Conservation (phyloP, 2,329 filamentous ascomycete genomes). For the Sclerotinia glacialis region DNA sequence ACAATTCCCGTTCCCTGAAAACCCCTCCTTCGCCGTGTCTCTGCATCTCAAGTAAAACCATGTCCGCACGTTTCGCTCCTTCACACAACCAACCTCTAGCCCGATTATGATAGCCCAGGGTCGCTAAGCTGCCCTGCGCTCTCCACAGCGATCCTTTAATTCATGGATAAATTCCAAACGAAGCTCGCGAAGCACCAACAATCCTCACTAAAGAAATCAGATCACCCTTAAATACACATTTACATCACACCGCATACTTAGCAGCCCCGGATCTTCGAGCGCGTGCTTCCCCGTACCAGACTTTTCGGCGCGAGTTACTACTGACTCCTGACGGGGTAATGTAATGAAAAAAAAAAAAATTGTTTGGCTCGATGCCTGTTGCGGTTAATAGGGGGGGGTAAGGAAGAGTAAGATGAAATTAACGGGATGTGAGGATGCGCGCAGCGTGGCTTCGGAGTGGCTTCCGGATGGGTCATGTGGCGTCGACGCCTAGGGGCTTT, state of each 20-base stretch:
- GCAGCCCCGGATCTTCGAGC: conserved; percentile 8
- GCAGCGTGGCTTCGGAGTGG: conserved; percentile 4
- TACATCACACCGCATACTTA: conserved; percentile 18
- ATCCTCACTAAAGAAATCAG: neutral
- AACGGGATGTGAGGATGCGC: neutral
- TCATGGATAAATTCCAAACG: conserved; percentile 1
- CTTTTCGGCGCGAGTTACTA: neutral
- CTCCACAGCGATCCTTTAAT: conserved; percentile 2
- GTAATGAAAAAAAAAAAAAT: neutral
- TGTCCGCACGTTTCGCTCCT: conserved; percentile 12
- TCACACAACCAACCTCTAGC: neutral
- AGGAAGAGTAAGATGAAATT: neutral
- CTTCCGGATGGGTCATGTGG: neutral
- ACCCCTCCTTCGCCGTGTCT: neutral
- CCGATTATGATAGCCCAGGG: neutral
- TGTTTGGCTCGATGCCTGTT: neutral
- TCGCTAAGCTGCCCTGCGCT: neutral
- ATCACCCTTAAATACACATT: conserved; percentile 1
- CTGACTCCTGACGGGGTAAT: neutral
- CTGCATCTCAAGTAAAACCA: conserved; percentile 7
- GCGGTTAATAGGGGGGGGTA: neutral
- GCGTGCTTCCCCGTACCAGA: conserved; percentile 3
- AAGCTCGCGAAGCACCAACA: neutral
- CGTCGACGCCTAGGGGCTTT: neutral
- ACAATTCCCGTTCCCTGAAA: neutral